Evolutionary conservation across 805 yeast species (phyloP), one percentile per base, ranked within the genome.

Genomic region (Candida methanosorbosa): DNA sequence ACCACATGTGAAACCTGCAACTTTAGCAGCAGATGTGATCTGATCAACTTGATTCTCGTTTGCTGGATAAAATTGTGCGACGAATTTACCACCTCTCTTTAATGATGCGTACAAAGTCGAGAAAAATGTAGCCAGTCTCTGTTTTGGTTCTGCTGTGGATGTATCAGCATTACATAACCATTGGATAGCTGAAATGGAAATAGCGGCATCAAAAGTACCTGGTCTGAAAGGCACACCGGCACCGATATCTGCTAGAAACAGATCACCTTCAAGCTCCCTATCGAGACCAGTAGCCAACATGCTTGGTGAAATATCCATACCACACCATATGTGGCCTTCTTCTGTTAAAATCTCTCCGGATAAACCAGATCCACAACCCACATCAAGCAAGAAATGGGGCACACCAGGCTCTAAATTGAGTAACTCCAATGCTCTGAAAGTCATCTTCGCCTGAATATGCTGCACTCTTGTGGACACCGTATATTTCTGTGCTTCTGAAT

Each of bases 131-230:
- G 79, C 64, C 36, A 86, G 60, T 57, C 98, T 75, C 49, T 70
- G 72, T 52, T 81, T 80, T 17, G 98, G 98, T 51, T 88, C 95
- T 35, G 78, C 79, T 27, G 69, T 66, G 3, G 85, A 59, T 5
- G 85, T 70, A 56, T 92, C 98, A 2, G 97, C 97, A 56, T 92
- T 92, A 64, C 97, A 88, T 28, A 92, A 72, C 98, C 98, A 92
- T 58, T 92, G 98, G 34, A 92, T 87, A 11, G 94, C 98, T 24
- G 94, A 81, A 42, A 92, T 86, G 18, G 94, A 81, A 22, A 92
- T 84, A 2, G 95, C 97, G 1, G 97, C 97, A 57, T 92, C 98
- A 56, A 90, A 92, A 0, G 95, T 70, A 33, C 98, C 98, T 2
- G 97, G 85, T 52, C 98, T 70, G 52, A 92, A 92, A 5, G 97